Evolutionary conservation across 192 early-diverging fungal species (phyloP).

Genomic region (Backusella tuberculispora): DNA sequence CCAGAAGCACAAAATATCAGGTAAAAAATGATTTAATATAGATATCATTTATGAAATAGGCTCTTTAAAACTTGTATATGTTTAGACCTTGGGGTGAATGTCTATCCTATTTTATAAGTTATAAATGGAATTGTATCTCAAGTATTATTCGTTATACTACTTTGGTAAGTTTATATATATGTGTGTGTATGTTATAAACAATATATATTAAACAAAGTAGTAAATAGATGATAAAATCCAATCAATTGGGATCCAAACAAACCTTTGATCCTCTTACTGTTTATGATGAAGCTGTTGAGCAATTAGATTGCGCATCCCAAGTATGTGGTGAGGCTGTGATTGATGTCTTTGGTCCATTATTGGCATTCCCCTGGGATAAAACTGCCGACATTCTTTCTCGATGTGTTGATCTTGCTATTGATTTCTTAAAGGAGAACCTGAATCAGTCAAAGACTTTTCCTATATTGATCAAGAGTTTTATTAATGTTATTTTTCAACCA

Average conservation of each 20-base stretch:
- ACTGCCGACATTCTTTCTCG: constrained; percentile 17
- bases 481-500: constrained; percentile 37
- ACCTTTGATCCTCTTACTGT: constrained; percentile 26
- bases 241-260: background rate
- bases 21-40: background rate
- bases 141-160: constrained; percentile 19
- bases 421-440: constrained; percentile 31
- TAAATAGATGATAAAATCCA: constrained; percentile 8
- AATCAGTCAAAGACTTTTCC: constrained; percentile 36
- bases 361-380: constrained; percentile 35
- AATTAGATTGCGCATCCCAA: constrained; percentile 37
- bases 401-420: constrained; percentile 33
- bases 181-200: background rate
- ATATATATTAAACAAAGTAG: too few relatives aligned
- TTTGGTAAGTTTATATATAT: background rate
- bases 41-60: background rate
- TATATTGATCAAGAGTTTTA: constrained; percentile 24
- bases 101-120: constrained; percentile 25
- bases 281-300: constrained; percentile 33
- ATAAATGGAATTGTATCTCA: constrained; percentile 32
- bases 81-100: constrained; percentile 29
- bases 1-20: constrained; percentile 19
- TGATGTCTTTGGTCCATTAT: constrained; percentile 20
- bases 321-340: constrained; percentile 34
- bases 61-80: background rate